Base-by-base conservation (phyloP, 2,329 filamentous ascomycete genomes). In the Colletotrichum navitas region DNA sequence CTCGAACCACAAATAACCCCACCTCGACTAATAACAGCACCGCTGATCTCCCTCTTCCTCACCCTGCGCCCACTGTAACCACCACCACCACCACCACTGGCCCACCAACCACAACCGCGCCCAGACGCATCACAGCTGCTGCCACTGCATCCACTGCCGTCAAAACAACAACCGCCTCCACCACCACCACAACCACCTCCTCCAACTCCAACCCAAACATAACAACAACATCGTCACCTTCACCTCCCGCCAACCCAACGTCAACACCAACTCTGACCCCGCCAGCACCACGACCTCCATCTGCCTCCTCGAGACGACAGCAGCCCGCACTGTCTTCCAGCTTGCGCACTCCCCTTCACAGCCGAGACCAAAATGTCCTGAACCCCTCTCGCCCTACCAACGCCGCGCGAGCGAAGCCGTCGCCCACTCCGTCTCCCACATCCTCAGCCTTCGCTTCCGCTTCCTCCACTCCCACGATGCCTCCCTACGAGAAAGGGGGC, bases 401-500 rank as follows among this genome's bases (percentile, higher is more conserved):
- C 65, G 58, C 68, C 12, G 68, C 65, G 65, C 68, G 68, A 71
- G 68, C 65, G 68, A 71, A 68, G 65, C 68, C 68, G 43, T 71
- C 68, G 52, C 68, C 68, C 43, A 68, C 65, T 16, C 65, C 68
- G 8, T 68, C 68, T 10, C 68, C 68, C 43, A 54, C 63, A 51
- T 70, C 72, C 43, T 26, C 63, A 58, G 39, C 66, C 10, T 66
- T n/a, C 29, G 21, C 64, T 29, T 71, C 64, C 10, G 39, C 68
- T 1, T 56, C 65, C n/a, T 64, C 63, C 10, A 69, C 63, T 43
- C 71, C 68, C 51, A 72, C 74, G 5, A 74, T 66, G 58, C 66
- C 88, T 81, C 82, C 82, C 73, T 80, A 80, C 78, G 85, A 88
- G 74, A 83, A 82, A 81, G 83, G 84, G 80, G 82, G 81, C 77